Base-by-base conservation (phyloP, 2,329 filamentous ascomycete genomes). In the Penicillium polonicum region DNA sequence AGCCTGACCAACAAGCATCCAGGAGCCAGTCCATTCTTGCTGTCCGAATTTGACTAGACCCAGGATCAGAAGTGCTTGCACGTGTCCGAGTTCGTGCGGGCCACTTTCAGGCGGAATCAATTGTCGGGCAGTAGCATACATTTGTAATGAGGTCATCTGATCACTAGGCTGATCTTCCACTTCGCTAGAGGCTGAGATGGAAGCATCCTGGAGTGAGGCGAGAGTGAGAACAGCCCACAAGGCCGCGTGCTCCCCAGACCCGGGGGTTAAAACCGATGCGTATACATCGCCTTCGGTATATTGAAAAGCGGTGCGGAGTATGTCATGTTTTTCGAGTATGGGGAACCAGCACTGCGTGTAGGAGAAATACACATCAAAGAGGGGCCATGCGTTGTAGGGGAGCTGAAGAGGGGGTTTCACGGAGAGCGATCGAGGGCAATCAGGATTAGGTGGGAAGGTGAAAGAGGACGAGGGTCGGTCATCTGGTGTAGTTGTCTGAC, bases 261-360 rank as follows among this genome's bases (percentile, higher is more conserved):
- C 56, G 68, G 73, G 27, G 70, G 55, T 74, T 66, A 60, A 53
- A 25, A 63, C 46, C 3, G 68, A 63, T 25, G 68, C 50, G 19
- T 58, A 61, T 13, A 64, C 64, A 35, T 71, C 66, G 21, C 67
- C 64, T 59, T 73, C 68, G 15, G 66, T 64, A 29, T 73, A 70
- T 35, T 68, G 70, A 38, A 71, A 74, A 15, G 71, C 71, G 33
- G 83, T 85, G 27, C 81, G 81, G 31, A 88, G 76, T 5, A 90
- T 76, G 42, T 82, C 80, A 48, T 88, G 83, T 60, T 86, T 88
- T 61, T 91, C 86, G 12, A 88, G 78, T 27, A 92, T 85, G 0
- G 89, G 89, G 27, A 92, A 80, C 89, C 89, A 92, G 52, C 83
- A 85, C 69, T 92, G 88, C 0, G 87, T 90, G 65, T 90, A 90